Evolutionary conservation across 228 moss, liverwort and hornwort genomes (phyloP).

Genomic region (Sphagnum magellanicum): DNA sequence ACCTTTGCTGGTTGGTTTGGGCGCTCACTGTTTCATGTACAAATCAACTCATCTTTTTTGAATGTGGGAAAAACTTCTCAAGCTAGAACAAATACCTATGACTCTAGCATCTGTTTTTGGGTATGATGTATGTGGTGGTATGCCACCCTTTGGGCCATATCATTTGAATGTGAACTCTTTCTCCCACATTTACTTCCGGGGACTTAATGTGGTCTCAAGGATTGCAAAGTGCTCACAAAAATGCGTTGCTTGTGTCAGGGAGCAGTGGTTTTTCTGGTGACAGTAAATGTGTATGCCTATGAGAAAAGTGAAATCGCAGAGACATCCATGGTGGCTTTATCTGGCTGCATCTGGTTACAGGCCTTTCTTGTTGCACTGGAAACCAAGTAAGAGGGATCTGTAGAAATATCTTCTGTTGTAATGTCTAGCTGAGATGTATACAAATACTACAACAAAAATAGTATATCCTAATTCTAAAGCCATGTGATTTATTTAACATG

Average conservation of each 20-base stretch:
- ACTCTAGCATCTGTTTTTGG: too few relatives aligned
- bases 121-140: too few relatives aligned
- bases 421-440: too few relatives aligned
- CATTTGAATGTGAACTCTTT: too few relatives aligned
- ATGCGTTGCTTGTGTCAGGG: conserved; percentile 40
- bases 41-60: background rate
- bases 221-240: too few relatives aligned
- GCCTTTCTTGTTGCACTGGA: conserved; percentile 75
- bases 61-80: background rate
- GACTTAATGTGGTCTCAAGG: too few relatives aligned
- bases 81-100: too few relatives aligned
- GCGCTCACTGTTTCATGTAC: conserved; percentile 84
- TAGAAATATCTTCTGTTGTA: background rate
- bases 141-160: too few relatives aligned
- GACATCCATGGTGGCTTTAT: conserved; percentile 89
- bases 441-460: too few relatives aligned
- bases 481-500: too few relatives aligned
- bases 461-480: too few relatives aligned
- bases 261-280: conserved; percentile 75
- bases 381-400: conserved; percentile 58
- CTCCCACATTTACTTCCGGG: too few relatives aligned
- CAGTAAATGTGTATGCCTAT: conserved; percentile 56
- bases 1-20: conserved; percentile 94
- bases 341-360: conserved; percentile 97
- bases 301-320: conserved; percentile 64